Conservation (phyloP, 108 stramenopile species). For the Conticribra guillardii region DNA sequence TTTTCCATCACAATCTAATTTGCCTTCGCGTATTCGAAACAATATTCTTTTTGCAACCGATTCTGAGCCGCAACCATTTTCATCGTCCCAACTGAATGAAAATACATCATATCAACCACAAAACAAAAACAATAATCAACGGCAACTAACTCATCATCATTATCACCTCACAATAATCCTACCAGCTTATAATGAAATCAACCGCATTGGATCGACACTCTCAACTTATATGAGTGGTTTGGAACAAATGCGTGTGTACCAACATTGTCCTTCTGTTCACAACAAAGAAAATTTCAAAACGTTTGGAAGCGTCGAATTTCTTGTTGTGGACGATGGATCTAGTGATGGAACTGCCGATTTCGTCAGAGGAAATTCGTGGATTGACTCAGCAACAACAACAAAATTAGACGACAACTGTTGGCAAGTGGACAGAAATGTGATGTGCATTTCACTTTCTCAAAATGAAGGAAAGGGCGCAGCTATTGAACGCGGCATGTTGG, state of each 20-base stretch:
- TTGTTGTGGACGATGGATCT: slow-evolving; percentile 84
- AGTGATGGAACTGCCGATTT: slow-evolving; percentile 57
- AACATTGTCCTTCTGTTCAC: neutral
- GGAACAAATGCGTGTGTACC: slow-evolving; percentile 7
- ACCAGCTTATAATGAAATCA: slow-evolving; percentile 81
- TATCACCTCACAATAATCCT: slow-evolving; percentile 65
- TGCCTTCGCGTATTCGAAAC: too few species aligned
- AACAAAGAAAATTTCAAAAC: neutral
- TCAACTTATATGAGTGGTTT: slow-evolving; percentile 56
- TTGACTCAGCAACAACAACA: neutral
- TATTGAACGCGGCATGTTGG: slow-evolving; percentile 60
- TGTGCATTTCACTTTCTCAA: slow-evolving; percentile 50
- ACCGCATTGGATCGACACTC: slow-evolving; percentile 71
- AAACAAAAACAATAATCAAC: neutral
- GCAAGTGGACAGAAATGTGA: slow-evolving; percentile 29
- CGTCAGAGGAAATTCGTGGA: slow-evolving; percentile 20
- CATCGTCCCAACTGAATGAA: too few species aligned
- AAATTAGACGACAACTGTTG: slow-evolving; percentile 6
- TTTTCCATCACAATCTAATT: too few species aligned
- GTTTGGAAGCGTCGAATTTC: slow-evolving; percentile 27
- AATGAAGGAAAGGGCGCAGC: slow-evolving; percentile 86
- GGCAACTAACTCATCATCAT: slow-evolving; percentile 1
- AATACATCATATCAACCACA: too few species aligned
- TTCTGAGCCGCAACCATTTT: too few species aligned
- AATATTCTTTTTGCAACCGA: too few species aligned